A percentile compares a stretch with the other conserved stretches of the same genome.
phyloP scores from a whole-genome alignment of 129 eudicot species.

The Centella asiatica region DNA sequence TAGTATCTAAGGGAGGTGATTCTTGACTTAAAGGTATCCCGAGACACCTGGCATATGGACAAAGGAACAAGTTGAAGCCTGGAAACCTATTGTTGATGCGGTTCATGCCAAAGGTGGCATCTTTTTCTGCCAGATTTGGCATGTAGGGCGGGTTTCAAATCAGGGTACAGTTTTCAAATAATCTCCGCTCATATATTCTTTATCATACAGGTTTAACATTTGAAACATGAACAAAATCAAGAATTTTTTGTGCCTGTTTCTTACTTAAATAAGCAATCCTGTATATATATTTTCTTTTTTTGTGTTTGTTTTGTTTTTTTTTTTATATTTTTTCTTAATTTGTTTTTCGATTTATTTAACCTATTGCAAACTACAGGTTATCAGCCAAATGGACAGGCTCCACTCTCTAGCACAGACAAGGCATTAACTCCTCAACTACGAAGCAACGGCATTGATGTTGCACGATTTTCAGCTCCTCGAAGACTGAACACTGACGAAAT shows the following conservation, averaged over 20 bases:
- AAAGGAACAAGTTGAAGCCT: conserved; percentile 41
- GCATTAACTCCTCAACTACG: conserved; percentile 2
- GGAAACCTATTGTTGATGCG: conserved; percentile 50
- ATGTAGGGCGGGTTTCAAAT: conserved; percentile 40
- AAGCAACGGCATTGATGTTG: not conserved
- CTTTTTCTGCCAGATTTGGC: conserved; percentile 52
- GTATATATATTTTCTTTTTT: no score
- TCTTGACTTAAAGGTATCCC: conserved; percentile 29
- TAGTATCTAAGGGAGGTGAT: not conserved
- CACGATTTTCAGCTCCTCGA: conserved; percentile 17
- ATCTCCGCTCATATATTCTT: not conserved
- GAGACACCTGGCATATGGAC: conserved; percentile 40
- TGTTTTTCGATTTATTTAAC: not conserved
- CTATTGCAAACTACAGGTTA: conserved; percentile 5
- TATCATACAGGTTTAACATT: not conserved
- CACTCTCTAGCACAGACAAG: conserved; percentile 27
- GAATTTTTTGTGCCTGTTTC: no score
- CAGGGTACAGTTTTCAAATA: conserved; percentile 13
- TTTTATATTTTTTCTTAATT: no score
- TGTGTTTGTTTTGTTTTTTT: no score
- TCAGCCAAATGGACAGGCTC: conserved; percentile 23
- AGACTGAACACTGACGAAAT: conserved; percentile 13
- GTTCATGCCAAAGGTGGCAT: conserved; percentile 55
- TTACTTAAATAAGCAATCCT: no score
- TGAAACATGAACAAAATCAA: not conserved